Evolutionary conservation across 75 land plant genomes (phyloP), one percentile per base, ranked within the genome.

Genomic region (Azolla pinnata): DNA sequence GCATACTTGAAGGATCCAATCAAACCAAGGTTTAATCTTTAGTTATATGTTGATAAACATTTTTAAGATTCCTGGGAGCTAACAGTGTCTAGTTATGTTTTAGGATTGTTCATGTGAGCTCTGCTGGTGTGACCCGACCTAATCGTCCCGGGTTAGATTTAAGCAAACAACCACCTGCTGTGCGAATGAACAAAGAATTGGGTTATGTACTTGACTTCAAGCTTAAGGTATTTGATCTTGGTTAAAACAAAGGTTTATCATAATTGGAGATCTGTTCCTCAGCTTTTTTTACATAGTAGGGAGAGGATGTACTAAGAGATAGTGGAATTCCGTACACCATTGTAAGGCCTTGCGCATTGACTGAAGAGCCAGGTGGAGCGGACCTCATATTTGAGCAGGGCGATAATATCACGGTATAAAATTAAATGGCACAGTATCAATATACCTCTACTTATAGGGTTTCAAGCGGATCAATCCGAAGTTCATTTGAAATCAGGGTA

Each of bases 281-380:
- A 14, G 42, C 42, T 38, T 38, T 38, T 14, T 46, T 18, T 29
- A 12, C 31, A 2, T 2, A 34, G 52, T 62, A 89, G 96, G 96
- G 90, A 4, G 99, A 95, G 60, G 99, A 95, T 82, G 60, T 79
- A 46, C 65, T 95, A 33, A 51, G 99, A 25, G 97, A 95, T 38
- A 86, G 91, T 75, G 97, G 97, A 16, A 72, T 95, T 35, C 97
- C 97, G 16, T 95, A 82, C 51, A 60, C 99, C n/a, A 80, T 95
- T 31, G 65, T 95, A 18, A 74, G 99, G 42, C 99, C 99, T 20
- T 90, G 97, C 72, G 99, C 99, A 46, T 70, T 95, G 61, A 95
- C 99, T 10, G 92, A 90, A 67, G 99, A 95, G 67, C 99, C 99
- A 60, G 91, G 92, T 53, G 99, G 99, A 21, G 99, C 97, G 30